Evolutionary conservation across 805 yeast genomes (phyloP).

Genomic region (Blastobotrys attinorum): DNA sequence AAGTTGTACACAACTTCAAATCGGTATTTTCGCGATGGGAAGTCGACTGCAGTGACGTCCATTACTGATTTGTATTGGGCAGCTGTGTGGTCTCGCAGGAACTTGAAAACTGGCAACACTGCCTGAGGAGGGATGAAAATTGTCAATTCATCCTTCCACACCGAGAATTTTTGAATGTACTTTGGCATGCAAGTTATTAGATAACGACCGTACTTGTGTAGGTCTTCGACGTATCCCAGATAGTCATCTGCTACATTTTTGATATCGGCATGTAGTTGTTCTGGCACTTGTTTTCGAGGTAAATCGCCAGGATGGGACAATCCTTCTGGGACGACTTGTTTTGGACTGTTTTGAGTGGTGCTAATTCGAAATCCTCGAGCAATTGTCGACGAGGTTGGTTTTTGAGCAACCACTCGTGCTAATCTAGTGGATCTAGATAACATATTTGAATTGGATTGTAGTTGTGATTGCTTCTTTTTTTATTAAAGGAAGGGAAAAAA

Average conservation of each 20-base stretch:
- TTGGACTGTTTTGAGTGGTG: neutral
- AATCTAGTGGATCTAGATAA: neutral
- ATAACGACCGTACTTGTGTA: slow-evolving; percentile 76
- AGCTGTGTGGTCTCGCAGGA: slow-evolving; percentile 70
- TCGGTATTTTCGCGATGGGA: slow-evolving; percentile 74
- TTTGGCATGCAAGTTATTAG: slow-evolving; percentile 73
- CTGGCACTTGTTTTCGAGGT: slow-evolving; percentile 6
- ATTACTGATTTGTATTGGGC: slow-evolving; percentile 70
- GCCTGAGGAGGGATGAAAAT: slow-evolving; percentile 71
- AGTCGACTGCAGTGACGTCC: slow-evolving; percentile 84
- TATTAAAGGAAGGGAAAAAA: too few species aligned
- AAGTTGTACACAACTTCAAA: slow-evolving; percentile 83
- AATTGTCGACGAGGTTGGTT: neutral
- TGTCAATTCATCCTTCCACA: slow-evolving; percentile 85
- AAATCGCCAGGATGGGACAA: slow-evolving; percentile 1
- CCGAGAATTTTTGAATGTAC: slow-evolving; percentile 73
- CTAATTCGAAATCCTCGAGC: neutral
- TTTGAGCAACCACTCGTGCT: neutral
- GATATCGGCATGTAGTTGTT: slow-evolving; percentile 24
- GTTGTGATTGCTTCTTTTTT: neutral
- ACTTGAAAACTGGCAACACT: slow-evolving; percentile 59
- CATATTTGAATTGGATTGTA: too few species aligned
- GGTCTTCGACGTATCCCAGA: slow-evolving; percentile 55
- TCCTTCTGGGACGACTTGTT: slow-evolving; percentile 5
- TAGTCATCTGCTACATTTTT: slow-evolving; percentile 75